A percentile compares a stretch with the other conserved stretches of the same genome.
phyloP scores from a whole-genome alignment of 1,284 basidiomycete genomes.

The Amylostereum chailletii region DNA sequence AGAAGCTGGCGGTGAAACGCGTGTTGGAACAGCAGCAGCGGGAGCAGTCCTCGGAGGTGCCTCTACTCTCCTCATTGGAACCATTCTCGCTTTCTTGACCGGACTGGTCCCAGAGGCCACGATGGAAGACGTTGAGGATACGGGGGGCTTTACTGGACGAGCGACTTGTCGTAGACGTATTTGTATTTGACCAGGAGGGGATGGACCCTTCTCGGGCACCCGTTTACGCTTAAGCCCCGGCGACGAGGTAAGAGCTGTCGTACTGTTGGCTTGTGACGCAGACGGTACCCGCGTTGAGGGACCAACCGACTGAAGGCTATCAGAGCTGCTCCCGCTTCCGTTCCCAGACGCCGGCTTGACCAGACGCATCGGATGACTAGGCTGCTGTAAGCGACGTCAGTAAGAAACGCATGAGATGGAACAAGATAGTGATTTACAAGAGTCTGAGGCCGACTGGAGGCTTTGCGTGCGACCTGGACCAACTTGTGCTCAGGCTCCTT shows the following conservation, averaged over 20 bases:
- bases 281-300: background rate
- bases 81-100: conserved; percentile 4
- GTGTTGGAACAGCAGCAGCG: background rate
- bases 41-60: background rate
- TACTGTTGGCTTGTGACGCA: conserved; percentile 1
- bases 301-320: conserved; percentile 13
- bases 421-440: conserved; percentile 2
- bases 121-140: too few species aligned
- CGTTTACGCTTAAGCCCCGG: conserved; percentile 33
- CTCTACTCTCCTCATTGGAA: conserved; percentile 4
- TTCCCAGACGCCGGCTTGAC: conserved; percentile 5
- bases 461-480: too few species aligned
- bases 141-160: conserved; percentile 8
- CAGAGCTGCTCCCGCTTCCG: conserved; percentile 19
- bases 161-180: conserved; percentile 25
- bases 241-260: conserved; percentile 6
- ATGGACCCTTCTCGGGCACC: conserved; percentile 18
- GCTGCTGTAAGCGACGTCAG: too few species aligned
- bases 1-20: background rate
- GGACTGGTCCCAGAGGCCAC: conserved; percentile 6
- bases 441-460: background rate
- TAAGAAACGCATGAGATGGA: background rate
- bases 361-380: conserved; percentile 7
- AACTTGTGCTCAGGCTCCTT: conserved; percentile 4
- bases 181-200: conserved; percentile 17